These are phyloP conservation scores for Leptomonas seymouri DNA, from an alignment of 208 protist genomes.

Conservation along the genomic window DNA sequence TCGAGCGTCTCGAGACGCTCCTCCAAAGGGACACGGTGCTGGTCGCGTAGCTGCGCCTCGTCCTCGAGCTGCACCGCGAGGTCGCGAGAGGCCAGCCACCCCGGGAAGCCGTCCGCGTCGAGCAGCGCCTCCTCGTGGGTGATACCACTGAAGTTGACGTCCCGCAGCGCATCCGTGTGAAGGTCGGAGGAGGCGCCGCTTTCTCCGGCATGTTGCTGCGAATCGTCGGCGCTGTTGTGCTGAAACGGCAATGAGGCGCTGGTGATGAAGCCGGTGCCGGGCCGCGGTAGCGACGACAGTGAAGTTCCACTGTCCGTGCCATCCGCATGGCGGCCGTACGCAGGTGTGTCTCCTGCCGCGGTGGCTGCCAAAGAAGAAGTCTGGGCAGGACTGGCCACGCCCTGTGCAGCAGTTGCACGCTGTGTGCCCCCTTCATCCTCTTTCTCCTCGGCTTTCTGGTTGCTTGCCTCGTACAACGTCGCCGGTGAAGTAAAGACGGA, in stretches of 20 bases:
- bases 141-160: neutral
- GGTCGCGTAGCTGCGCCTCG: constrained; percentile 1
- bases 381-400: too few relatives aligned
- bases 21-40: constrained; percentile 8
- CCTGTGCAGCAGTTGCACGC: too few relatives aligned
- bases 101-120: constrained; percentile 20
- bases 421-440: neutral
- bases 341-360: neutral
- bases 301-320: neutral
- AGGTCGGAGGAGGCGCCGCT: neutral
- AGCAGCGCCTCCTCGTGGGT: neutral
- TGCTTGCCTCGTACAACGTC: neutral
- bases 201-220: too few relatives aligned
- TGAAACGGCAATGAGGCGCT: neutral
- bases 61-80: constrained; percentile 20
- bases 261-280: constrained; percentile 2
- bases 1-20: constrained; percentile 40
- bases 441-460: neutral
- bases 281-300: constrained; percentile 2
- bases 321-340: too few relatives aligned
- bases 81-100: constrained; percentile 20
- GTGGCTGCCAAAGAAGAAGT: neutral
- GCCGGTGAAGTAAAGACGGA: neutral
- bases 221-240: neutral
- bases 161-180: neutral